Evolutionary conservation across 1,284 basidiomycete species (phyloP).

Genomic region (Calocybe gambosa): DNA sequence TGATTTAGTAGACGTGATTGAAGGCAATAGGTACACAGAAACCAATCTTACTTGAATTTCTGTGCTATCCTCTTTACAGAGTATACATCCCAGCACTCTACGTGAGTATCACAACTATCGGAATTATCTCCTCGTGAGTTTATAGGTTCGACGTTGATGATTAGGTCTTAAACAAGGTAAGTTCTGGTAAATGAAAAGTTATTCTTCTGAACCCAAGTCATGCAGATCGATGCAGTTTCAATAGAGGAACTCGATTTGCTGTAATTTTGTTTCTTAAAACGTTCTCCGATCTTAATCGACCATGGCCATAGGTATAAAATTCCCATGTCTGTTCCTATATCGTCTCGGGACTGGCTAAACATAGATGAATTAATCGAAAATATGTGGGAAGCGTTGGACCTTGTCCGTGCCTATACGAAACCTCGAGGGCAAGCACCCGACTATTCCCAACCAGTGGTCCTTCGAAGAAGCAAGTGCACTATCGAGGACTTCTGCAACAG

Average conservation of each 20-base stretch:
- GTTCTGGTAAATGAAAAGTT: conserved; percentile 12
- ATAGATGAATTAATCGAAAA: conserved; percentile 90
- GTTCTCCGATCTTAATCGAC: neutral
- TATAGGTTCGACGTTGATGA: conserved; percentile 3
- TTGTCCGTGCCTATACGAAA: conserved; percentile 94
- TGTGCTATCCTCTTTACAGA: conserved; percentile 34
- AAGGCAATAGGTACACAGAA: conserved; percentile 71
- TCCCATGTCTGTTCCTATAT: conserved; percentile 92
- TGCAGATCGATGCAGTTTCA: conserved; percentile 93
- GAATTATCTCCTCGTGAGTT: neutral
- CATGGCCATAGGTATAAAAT: conserved; percentile 76
- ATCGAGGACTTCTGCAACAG: conserved; percentile 91
- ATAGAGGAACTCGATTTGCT: conserved; percentile 98
- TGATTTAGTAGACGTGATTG: conserved; percentile 95
- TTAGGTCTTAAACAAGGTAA: conserved; percentile 73
- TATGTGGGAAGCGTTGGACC: conserved; percentile 88
- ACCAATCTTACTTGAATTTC: neutral
- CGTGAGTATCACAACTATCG: conserved; percentile 40
- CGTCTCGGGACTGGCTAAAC: conserved; percentile 92
- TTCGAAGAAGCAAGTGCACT: conserved; percentile 68
- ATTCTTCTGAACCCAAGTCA: conserved; percentile 20
- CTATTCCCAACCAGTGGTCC: conserved; percentile 76
- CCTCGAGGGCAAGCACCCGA: conserved; percentile 90
- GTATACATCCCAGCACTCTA: conserved; percentile 93
- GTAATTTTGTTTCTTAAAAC: conserved; percentile 32